Base-by-base conservation (phyloP, 2,329 filamentous ascomycete species). In the Aspergillus sp. region DNA sequence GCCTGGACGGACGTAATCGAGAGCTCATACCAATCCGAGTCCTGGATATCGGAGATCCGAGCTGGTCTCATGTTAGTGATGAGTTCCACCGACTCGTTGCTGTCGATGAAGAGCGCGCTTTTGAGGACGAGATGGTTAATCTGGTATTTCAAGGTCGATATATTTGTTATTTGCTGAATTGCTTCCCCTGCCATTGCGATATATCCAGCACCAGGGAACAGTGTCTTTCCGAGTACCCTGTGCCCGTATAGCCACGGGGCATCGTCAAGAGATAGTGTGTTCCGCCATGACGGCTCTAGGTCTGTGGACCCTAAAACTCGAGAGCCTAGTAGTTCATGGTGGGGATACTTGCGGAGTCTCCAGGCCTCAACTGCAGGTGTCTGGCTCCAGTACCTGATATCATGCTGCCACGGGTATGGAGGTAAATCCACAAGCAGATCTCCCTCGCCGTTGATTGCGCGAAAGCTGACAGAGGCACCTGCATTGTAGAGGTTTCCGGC, bases 171-270 rank as follows among this genome's bases (percentile, higher is more conserved):
- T 41, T 61, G 59, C 11, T 53, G 51, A 9, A 57, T 41, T 3
- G 59, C 59, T 27, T 63, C 59, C 0, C 44, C 50, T 1, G 44
- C 46, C 47, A 63, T 52, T 4, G 61, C 57, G 7, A 60, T 58
- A 50, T 73, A 76, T 7, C 66, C 73, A 1, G 73, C 68, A 9
- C 56, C 68, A 2, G 74, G 73, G 54, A 73, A 76, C 0, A 76
- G 61, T 9, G 70, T 55, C 11, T 65, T 57, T 0, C 61, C 62
- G 21, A 67, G 61, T 9, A 76, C 63, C 5, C 57, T 54, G 52
- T 78, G 76, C 37, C 74, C 72, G 2, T 56, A 56, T 6, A 78
- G 52, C 76, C 75, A 77, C 1, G 71, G 68, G 0, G 71, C 56
- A 47, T 74, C 67, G 12, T 67, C 66, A 3, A 71, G 55, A 1